These are phyloP conservation scores for Scheffersomyces stipitis DNA, from an alignment of 805 yeast species.

Conservation along the genomic window DNA sequence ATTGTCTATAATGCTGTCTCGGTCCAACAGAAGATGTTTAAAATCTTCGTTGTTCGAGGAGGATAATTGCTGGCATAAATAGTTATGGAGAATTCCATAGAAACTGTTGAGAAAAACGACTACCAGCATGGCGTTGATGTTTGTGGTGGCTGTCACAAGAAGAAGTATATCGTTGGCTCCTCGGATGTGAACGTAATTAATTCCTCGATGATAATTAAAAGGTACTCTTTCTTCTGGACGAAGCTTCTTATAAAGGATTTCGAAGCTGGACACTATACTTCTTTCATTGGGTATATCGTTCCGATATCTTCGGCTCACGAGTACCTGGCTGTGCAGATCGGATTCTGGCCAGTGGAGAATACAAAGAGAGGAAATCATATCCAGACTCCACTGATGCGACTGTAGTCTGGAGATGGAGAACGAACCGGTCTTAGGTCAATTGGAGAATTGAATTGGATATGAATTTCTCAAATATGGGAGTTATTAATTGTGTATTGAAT, in stretches of 20 bases:
- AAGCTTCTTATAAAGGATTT: conserved; percentile 18
- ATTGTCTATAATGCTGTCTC: conserved; percentile 69
- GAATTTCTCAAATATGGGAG: too few species aligned
- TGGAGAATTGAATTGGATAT: too few species aligned
- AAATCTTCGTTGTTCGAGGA: neutral
- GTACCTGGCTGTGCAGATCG: conserved; percentile 30
- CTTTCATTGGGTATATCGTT: conserved; percentile 28
- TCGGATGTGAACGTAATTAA: conserved; percentile 54
- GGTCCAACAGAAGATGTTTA: conserved; percentile 36
- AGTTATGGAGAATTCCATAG: conserved; percentile 27
- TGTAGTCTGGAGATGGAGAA: neutral
- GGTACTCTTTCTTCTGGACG: conserved; percentile 35
- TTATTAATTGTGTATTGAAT: too few species aligned
- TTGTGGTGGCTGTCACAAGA: conserved; percentile 42
- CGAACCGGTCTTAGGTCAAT: too few species aligned
- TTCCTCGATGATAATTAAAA: conserved; percentile 46
- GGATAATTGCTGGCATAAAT: conserved; percentile 16
- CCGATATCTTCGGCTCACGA: conserved; percentile 34
- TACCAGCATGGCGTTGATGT: conserved; percentile 58
- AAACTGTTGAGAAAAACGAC: conserved; percentile 53
- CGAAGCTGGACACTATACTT: conserved; percentile 24
- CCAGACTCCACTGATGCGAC: conserved; percentile 1
- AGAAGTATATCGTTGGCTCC: conserved; percentile 45
- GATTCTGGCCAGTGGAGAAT: conserved; percentile 35
- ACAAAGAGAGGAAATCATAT: conserved; percentile 40